phyloP scores from a whole-genome alignment of 1,284 basidiomycete genomes.

The Trichosporon sp. region DNA sequence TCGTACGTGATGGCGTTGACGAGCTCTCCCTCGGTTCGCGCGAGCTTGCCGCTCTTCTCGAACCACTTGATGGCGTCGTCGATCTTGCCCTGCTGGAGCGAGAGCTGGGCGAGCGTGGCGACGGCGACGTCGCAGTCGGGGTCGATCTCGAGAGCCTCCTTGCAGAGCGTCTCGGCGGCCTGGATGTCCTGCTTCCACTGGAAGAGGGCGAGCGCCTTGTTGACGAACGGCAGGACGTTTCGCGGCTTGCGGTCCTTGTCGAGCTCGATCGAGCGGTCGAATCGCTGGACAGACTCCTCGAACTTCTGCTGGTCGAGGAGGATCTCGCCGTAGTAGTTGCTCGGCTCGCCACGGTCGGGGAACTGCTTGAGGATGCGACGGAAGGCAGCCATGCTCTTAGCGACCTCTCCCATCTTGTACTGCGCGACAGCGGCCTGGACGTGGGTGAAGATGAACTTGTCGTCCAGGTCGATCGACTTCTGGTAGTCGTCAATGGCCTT shows the following conservation, averaged over 20 bases:
- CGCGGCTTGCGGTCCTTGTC: slow-evolving; percentile 63
- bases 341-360: slow-evolving; percentile 75
- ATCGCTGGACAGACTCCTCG: slow-evolving; percentile 88
- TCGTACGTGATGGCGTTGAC: slow-evolving; percentile 73
- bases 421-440: slow-evolving; percentile 96
- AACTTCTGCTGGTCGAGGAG: slow-evolving; percentile 87
- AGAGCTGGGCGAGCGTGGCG: slow-evolving; percentile 89
- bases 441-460: slow-evolving; percentile 52
- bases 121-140: slow-evolving; percentile 94
- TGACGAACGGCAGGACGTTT: slow-evolving; percentile 90
- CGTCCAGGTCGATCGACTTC: slow-evolving; percentile 76
- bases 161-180: slow-evolving; percentile 76
- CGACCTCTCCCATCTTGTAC: slow-evolving; percentile 80
- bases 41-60: slow-evolving; percentile 73
- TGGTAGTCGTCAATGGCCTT: slow-evolving; percentile 85
- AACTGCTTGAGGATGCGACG: slow-evolving; percentile 71
- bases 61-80: slow-evolving; percentile 84
- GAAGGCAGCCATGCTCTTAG: slow-evolving; percentile 84
- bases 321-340: slow-evolving; percentile 93
- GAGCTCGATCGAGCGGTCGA: slow-evolving; percentile 85
- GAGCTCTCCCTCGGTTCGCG: slow-evolving; percentile 86
- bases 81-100: slow-evolving; percentile 85
- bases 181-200: slow-evolving; percentile 90
- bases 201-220: slow-evolving; percentile 92
- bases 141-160: slow-evolving; percentile 81